A percentile compares a stretch with the other conserved stretches of the same genome.
Conservation (phyloP, 75 land plant genomes). For the Picea sitchensis region DNA sequence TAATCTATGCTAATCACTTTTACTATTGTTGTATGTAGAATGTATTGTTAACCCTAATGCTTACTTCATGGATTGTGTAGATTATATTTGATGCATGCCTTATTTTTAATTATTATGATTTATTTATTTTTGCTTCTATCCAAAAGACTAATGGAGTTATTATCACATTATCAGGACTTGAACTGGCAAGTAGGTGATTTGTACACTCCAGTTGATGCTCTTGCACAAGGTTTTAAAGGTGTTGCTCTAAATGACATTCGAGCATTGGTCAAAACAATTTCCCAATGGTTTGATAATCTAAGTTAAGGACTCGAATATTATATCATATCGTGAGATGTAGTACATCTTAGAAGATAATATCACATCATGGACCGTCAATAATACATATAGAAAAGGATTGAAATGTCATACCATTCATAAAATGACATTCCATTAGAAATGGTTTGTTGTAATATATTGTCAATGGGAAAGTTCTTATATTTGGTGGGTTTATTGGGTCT, state of each 20-base stretch:
- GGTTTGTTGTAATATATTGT: too few relatives aligned
- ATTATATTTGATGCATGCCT: too few relatives aligned
- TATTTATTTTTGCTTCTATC: too few relatives aligned
- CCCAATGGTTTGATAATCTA: constrained; percentile 47
- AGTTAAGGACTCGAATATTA: too few relatives aligned
- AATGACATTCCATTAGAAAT: too few relatives aligned
- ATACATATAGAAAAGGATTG: neutral
- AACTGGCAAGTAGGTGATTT: constrained; percentile 73
- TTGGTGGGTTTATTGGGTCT: neutral
- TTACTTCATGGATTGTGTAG: too few relatives aligned
- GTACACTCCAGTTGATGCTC: constrained; percentile 88
- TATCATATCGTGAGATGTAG: too few relatives aligned
- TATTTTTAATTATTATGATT: too few relatives aligned
- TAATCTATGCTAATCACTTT: too few relatives aligned
- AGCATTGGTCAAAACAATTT: constrained; percentile 46
- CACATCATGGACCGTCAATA: neutral
- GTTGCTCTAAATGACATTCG: constrained; percentile 52
- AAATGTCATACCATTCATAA: neutral
- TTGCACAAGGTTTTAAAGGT: constrained; percentile 62
- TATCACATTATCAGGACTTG: constrained; percentile 45
- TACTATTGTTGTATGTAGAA: too few relatives aligned
- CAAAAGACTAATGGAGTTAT: too few relatives aligned
- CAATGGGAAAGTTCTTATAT: neutral
- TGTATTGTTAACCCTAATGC: too few relatives aligned
- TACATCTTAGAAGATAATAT: neutral